Evolutionary conservation across 257 asterid species (phyloP).

Genomic region (Scutellaria galericulata): DNA sequence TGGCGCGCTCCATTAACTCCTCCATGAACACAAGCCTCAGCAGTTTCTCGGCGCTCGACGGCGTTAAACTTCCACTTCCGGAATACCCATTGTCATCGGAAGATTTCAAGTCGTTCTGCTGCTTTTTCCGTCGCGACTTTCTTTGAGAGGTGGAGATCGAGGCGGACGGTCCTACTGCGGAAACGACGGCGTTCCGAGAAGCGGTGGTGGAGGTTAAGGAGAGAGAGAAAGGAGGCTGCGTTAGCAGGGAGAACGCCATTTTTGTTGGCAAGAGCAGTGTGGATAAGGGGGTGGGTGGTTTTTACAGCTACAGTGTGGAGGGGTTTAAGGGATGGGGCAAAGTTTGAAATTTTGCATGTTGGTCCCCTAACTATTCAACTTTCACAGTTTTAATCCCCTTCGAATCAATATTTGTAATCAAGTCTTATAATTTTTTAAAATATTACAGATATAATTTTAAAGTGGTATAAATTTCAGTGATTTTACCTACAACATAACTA

Average conservation of each 20-base stretch:
- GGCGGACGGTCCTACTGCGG: constrained; percentile 40
- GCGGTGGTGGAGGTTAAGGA: constrained; percentile 43
- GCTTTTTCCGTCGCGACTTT: constrained; percentile 69
- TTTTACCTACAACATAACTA: too few relatives aligned
- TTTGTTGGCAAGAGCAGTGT: constrained; percentile 26
- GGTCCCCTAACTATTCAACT: too few relatives aligned
- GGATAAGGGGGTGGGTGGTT: constrained; percentile 43
- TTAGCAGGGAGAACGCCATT: constrained; percentile 54
- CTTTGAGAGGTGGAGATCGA: constrained; percentile 58
- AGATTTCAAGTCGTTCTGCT: constrained; percentile 48
- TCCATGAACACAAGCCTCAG: constrained; percentile 93
- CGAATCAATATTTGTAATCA: too few relatives aligned
- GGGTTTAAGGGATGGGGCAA: constrained; percentile 46
- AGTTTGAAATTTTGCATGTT: constrained; percentile 27
- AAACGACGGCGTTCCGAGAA: constrained; percentile 44
- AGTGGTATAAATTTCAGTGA: too few relatives aligned
- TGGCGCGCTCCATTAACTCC: constrained; percentile 82
- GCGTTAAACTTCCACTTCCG: constrained; percentile 46
- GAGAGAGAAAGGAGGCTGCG: constrained; percentile 52
- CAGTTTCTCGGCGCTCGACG: constrained; percentile 84
- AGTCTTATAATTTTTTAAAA: too few relatives aligned
- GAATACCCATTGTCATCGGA: constrained; percentile 52
- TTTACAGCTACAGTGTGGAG: constrained; percentile 31
- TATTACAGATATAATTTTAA: too few relatives aligned
- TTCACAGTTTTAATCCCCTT: too few relatives aligned